Percentiles rank a stretch among this genome's conserved stretches.
phyloP scores from a whole-genome alignment of 2,329 filamentous ascomycete species.

The Claviceps capensis region DNA sequence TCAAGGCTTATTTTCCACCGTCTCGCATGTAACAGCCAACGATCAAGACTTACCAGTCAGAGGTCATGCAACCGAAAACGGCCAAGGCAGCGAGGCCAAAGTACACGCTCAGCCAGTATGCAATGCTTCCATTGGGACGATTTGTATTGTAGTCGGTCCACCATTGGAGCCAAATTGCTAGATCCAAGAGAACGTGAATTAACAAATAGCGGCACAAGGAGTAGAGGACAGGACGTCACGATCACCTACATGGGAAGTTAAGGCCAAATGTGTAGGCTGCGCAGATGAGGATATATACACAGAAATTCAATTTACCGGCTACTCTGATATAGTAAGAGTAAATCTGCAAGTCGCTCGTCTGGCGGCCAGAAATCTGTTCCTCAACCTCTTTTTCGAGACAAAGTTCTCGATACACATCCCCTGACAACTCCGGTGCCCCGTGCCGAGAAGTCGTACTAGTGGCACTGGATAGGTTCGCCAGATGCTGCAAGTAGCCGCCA shows the following conservation, averaged over 20 bases:
- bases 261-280: conserved; percentile 10
- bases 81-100: conserved; percentile 7
- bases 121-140: conserved; percentile 9
- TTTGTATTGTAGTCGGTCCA: conserved; percentile 11
- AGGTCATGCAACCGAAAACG: conserved; percentile 7
- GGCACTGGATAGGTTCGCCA: neutral
- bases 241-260: conserved; percentile 10
- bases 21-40: neutral
- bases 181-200: neutral
- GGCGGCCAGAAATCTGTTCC: conserved; percentile 3
- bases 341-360: conserved; percentile 8
- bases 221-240: no score
- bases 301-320: conserved; percentile 6
- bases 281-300: conserved; percentile 9
- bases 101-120: conserved; percentile 12
- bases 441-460: neutral
- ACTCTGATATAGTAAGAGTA: conserved; percentile 11
- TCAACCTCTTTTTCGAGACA: conserved; percentile 9
- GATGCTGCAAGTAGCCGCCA: conserved; percentile 4
- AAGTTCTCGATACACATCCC: conserved; percentile 8
- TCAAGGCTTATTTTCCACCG: neutral
- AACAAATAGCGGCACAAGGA: neutral
- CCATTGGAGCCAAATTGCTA: conserved; percentile 14
- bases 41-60: conserved; percentile 7
- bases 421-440: conserved; percentile 6